Evolutionary conservation across 2,329 filamentous ascomycete species (phyloP).

Genomic region (Diplodia sapinea): DNA sequence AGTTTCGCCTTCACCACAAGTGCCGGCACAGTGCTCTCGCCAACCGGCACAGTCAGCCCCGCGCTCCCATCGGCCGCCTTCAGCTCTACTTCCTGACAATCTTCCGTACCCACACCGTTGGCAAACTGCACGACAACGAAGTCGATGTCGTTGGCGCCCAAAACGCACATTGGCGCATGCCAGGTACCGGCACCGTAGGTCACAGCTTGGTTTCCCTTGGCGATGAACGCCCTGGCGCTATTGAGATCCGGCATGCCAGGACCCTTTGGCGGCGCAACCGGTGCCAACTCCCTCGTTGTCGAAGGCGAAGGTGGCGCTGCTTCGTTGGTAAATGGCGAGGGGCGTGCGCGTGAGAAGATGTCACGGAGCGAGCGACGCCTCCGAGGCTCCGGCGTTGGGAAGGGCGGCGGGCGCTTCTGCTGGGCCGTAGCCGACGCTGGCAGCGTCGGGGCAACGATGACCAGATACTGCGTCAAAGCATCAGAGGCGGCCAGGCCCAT

Average conservation of each 20-base stretch:
- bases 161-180: conserved; percentile 95
- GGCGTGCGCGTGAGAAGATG: conserved; percentile 51
- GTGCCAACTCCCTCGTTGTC: conserved; percentile 38
- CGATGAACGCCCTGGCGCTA: conserved; percentile 77
- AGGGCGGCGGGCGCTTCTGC: conserved; percentile 49
- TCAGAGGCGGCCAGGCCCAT: conserved; percentile 63
- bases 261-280: conserved; percentile 44
- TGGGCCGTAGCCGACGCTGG: conserved; percentile 41
- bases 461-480: conserved; percentile 67
- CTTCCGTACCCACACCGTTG: conserved; percentile 80
- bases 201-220: conserved; percentile 78
- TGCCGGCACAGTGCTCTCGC: conserved; percentile 36
- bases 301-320: conserved; percentile 45
- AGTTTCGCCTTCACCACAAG: conserved; percentile 18
- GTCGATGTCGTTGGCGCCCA: conserved; percentile 74
- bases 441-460: conserved; percentile 85
- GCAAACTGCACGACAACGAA: conserved; percentile 90
- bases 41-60: conserved; percentile 45
- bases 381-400: conserved; percentile 47
- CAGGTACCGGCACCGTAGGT: conserved; percentile 91
- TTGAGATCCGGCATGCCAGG: conserved; percentile 74
- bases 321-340: conserved; percentile 59
- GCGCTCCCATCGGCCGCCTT: conserved; percentile 39
- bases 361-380: conserved; percentile 44
- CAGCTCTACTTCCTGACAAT: conserved; percentile 79